Conservation (phyloP, 192 early-diverging fungal genomes). For the Coemansia sp. region DNA sequence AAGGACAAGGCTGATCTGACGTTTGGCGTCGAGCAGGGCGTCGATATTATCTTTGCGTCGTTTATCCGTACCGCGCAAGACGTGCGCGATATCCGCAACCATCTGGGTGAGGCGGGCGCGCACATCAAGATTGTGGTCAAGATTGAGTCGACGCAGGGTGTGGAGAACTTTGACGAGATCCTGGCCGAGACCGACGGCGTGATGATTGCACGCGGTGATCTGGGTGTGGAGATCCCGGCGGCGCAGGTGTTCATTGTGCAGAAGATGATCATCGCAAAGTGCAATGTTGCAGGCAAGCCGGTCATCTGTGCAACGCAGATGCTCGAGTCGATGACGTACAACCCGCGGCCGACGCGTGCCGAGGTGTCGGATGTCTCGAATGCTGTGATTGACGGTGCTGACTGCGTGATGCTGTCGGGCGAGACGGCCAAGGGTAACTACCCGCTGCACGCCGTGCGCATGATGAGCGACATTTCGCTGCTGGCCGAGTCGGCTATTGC, state of each 20-base stretch:
- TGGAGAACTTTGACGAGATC: slow-evolving; percentile 99
- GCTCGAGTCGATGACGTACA: slow-evolving; percentile 94
- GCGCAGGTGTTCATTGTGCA: slow-evolving; percentile 91
- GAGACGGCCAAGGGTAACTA: slow-evolving; percentile 96
- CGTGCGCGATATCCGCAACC: slow-evolving; percentile 81
- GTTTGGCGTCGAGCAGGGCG: slow-evolving; percentile 92
- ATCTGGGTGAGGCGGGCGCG: slow-evolving; percentile 79
- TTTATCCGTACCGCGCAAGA: slow-evolving; percentile 94
- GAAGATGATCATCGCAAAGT: slow-evolving; percentile 99
- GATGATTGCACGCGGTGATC: slow-evolving; percentile 98
- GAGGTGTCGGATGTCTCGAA: slow-evolving; percentile 99
- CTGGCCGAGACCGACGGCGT: slow-evolving; percentile 90
- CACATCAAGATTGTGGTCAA: slow-evolving; percentile 95
- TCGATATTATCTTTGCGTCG: slow-evolving; percentile 95
- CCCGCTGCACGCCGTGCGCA: slow-evolving; percentile 86
- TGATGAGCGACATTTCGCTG: slow-evolving; percentile 92
- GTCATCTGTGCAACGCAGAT: slow-evolving; percentile 98
- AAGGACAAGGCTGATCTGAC: slow-evolving; percentile 89
- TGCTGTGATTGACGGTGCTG: slow-evolving; percentile 95
- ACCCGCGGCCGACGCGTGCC: slow-evolving; percentile 98
- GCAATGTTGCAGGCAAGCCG: slow-evolving; percentile 94
- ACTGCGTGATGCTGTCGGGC: slow-evolving; percentile 98
- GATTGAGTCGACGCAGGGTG: slow-evolving; percentile 97
- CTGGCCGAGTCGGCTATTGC: slow-evolving; percentile 92
- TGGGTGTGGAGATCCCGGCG: slow-evolving; percentile 96